Conservation (phyloP, 805 yeast genomes). For the Hanseniaspora meyeri region DNA sequence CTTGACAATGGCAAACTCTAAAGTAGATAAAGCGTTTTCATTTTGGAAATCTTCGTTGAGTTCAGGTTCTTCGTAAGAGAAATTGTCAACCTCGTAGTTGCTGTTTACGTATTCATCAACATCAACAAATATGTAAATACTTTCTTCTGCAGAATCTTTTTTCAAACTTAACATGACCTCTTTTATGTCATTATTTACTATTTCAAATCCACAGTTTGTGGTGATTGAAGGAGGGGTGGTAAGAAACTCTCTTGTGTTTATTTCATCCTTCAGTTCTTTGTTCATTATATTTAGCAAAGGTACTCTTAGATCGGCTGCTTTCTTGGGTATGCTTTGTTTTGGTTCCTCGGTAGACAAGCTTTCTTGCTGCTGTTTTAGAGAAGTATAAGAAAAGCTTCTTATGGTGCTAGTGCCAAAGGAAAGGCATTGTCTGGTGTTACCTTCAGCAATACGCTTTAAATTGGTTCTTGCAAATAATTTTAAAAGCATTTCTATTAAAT, state of each 20-base stretch:
- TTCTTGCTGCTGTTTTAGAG: neutral
- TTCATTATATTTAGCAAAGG: neutral
- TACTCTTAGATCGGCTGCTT: neutral
- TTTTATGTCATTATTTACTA: neutral
- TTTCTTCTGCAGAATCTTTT: constrained; percentile 43
- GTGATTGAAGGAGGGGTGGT: neutral
- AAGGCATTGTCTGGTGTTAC: too few species aligned
- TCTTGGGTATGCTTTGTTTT: neutral
- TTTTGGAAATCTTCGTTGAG: neutral
- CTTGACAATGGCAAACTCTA: constrained; percentile 49
- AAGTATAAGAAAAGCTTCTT: neutral
- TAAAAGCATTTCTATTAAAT: too few species aligned
- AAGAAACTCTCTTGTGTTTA: neutral
- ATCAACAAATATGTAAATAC: constrained; percentile 65
- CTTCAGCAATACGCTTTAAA: too few species aligned
- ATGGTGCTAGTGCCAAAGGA: neutral
- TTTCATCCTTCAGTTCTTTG: neutral
- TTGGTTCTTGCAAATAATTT: too few species aligned
- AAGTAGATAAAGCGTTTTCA: neutral
- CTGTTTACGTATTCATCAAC: constrained; percentile 63
- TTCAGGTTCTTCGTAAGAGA: constrained; percentile 25
- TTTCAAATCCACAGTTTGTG: neutral
- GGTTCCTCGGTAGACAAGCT: neutral
- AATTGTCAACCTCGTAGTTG: constrained; percentile 21
- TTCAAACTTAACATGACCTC: neutral